Evolutionary conservation across 2,329 filamentous ascomycete species (phyloP).

Genomic region (Sarocladium oryzae): DNA sequence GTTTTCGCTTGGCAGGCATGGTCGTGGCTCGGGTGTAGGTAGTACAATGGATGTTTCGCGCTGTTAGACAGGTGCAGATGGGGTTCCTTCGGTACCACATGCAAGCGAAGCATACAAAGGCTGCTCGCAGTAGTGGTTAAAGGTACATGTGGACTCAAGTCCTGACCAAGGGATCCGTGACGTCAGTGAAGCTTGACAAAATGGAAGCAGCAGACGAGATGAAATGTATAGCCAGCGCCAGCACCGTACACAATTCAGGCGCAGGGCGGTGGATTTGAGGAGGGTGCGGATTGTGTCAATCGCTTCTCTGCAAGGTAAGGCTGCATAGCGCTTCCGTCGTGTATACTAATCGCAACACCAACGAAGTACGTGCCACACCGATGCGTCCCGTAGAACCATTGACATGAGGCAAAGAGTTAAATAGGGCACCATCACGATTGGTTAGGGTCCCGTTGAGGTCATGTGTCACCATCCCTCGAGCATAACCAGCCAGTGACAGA

Average conservation of each 20-base stretch:
- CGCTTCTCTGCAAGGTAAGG: neutral
- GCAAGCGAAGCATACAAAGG: neutral
- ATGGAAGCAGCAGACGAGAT: too few relatives aligned
- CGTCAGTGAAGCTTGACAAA: neutral
- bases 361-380: too few relatives aligned
- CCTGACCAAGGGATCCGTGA: neutral
- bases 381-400: too few relatives aligned
- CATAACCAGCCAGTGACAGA: neutral
- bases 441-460: neutral
- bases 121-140: neutral
- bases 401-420: neutral
- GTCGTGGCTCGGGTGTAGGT: neutral
- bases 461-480: neutral
- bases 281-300: neutral
- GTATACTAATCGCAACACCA: neutral
- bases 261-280: neutral
- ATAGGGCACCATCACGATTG: constrained; percentile 3
- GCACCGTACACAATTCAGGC: too few relatives aligned
- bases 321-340: neutral
- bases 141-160: neutral
- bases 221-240: too few relatives aligned
- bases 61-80: neutral
- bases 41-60: neutral
- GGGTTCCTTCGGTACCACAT: neutral
- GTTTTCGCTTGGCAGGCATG: constrained; percentile 36